A percentile compares a stretch with the other conserved stretches of the same genome.
Conservation (phyloP, 2,329 filamentous ascomycete species). For the Exophiala dermatitidis region DNA sequence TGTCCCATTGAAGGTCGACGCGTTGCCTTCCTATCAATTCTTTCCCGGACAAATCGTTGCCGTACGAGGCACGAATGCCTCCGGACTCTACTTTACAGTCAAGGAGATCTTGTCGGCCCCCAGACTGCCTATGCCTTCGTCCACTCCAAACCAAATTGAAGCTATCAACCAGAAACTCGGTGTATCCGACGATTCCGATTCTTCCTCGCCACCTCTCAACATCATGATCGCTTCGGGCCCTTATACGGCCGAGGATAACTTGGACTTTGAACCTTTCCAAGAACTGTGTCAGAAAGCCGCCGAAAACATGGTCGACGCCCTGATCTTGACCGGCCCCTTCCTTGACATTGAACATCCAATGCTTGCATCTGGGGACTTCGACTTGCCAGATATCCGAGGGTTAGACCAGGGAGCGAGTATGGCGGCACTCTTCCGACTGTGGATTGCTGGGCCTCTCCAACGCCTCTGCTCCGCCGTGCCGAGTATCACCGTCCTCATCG, state of each 20-base stretch:
- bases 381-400: slow-evolving; percentile 54
- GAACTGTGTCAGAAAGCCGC: slow-evolving; percentile 71
- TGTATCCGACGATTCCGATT: slow-evolving; percentile 48
- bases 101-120: slow-evolving; percentile 69
- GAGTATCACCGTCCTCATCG: slow-evolving; percentile 70
- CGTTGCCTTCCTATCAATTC: slow-evolving; percentile 65
- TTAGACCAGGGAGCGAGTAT: slow-evolving; percentile 74
- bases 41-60: slow-evolving; percentile 95
- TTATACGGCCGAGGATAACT: slow-evolving; percentile 85
- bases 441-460: slow-evolving; percentile 67
- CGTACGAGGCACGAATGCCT: slow-evolving; percentile 75
- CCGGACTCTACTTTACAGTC: slow-evolving; percentile 74
- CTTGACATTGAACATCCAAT: slow-evolving; percentile 86
- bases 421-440: slow-evolving; percentile 71
- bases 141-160: slow-evolving; percentile 58
- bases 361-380: slow-evolving; percentile 71
- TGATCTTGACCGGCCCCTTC: slow-evolving; percentile 81
- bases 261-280: slow-evolving; percentile 81
- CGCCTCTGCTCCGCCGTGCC: slow-evolving; percentile 65
- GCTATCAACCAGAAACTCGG: slow-evolving; percentile 62
- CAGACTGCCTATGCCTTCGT: slow-evolving; percentile 66
- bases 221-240: slow-evolving; percentile 76
- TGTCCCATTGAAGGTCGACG: slow-evolving; percentile 69
- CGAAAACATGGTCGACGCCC: slow-evolving; percentile 64
- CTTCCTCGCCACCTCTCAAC: slow-evolving; percentile 59